These are phyloP conservation scores for Neocatenulostroma microsporum DNA, from an alignment of 2,329 filamentous ascomycete species.

Conservation along the genomic window DNA sequence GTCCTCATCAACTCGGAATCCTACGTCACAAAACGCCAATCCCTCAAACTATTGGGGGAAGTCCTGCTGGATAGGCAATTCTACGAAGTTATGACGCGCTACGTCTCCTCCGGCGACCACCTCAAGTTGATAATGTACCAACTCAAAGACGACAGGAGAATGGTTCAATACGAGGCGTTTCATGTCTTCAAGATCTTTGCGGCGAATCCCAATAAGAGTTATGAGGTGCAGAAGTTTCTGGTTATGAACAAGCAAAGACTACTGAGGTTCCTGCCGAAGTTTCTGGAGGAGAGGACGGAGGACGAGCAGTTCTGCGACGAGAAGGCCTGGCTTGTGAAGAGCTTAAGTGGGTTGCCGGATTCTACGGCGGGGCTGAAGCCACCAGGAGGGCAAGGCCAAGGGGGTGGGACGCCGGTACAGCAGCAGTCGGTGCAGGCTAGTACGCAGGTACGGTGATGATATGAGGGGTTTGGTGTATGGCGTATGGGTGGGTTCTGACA, in stretches of 20 bases:
- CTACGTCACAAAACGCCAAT: conserved; percentile 97
- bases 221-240: conserved; percentile 88
- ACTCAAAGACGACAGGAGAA: conserved; percentile 87
- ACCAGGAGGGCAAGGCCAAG: too few species aligned
- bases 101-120: conserved; percentile 90
- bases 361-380: conserved; percentile 19
- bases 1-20: conserved; percentile 83
- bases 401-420: conserved; percentile 1
- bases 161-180: conserved; percentile 99
- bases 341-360: conserved; percentile 52
- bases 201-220: conserved; percentile 96
- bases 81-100: conserved; percentile 96
- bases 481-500: too few species aligned
- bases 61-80: conserved; percentile 91
- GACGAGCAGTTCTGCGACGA: conserved; percentile 99
- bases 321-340: conserved; percentile 92
- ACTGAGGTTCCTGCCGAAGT: conserved; percentile 78
- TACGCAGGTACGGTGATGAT: conserved; percentile 11
- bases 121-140: conserved; percentile 98
- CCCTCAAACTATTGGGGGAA: conserved; percentile 93
- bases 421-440: conserved; percentile 9
- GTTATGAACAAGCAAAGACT: conserved; percentile 94
- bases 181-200: conserved; percentile 99
- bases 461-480: too few species aligned
- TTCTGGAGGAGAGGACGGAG: conserved; percentile 89